Base-by-base conservation (phyloP, 2,329 filamentous ascomycete species). In the Dactylellina parvicollis region DNA sequence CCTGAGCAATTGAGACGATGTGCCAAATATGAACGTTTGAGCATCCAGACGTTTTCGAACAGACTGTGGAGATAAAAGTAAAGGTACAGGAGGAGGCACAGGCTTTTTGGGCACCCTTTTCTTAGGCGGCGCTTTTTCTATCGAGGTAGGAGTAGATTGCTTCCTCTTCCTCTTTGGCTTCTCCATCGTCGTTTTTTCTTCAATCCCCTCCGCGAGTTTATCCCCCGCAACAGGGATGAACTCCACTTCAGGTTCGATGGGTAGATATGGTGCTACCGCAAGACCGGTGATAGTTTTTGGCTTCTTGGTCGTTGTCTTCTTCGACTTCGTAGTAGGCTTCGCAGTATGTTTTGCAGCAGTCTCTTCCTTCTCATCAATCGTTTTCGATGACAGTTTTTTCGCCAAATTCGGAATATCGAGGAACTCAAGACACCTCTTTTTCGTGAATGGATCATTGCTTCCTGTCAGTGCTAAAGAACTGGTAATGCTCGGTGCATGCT, bases 1-100 rank as follows among this genome's bases (percentile, higher is more conserved):
- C 44, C 20, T n/a, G 8, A 67, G 57, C 18, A 67, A 30, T 20
- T 74, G 61, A 16, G 70, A 74, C 1, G 70, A 67, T 1, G 70
- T 67, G 16, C 61, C 70, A 38, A 74, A 74, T 42, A 74, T 28
- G 10, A 74, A 74, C 18, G 38, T 61, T 38, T 74, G 60, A 3
- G 50, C 12, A 28, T 74, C 61, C 61, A 67, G 44, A 1, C 24
- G 47, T 46, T 74, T 74, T 26, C 42, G 46, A 1, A 50, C 70
- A 4, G 70, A 66, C 12, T 67, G 50, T 16, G 70, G 70, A 0
- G 70, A 66, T 4, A 74, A 32, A 16, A 61, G 55, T 18, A 55
- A 32, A 2, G 12, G 57, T 1, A 20, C n/a, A 0, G 28, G 32
- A 0, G 28, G 24, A 30, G 34, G n/a, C 3, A 28, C 7, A 4